Base-by-base conservation (phyloP, 176 grass and related monocot genomes). In the Paspalum vaginatum region DNA sequence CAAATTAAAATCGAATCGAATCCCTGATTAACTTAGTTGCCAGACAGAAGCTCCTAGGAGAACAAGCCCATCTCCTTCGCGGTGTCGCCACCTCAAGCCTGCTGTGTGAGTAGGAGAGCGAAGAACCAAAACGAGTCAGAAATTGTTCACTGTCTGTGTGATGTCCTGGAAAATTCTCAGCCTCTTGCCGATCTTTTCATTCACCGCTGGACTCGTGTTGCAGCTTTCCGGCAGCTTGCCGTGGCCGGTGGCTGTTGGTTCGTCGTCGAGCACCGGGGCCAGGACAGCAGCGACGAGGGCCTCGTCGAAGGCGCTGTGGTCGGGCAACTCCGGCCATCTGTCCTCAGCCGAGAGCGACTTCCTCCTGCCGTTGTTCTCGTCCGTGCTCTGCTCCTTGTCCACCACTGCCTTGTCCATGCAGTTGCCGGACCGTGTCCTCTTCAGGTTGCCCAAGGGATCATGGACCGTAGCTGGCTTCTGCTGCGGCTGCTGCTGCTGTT, bases 111-210 rank as follows among this genome's bases (percentile, higher is more conserved):
- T 65, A 74, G 59, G 66, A 77, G 81, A 47, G 11, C 4, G 79
- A 85, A 54, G 48, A 74, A 40, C 60, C 18, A 44, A 79, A 85
- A 15, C 18, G 4, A 43, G 84, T 85, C 77, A 82, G 24, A 77
- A 78, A 18, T 64, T 81, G 76, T 87, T 87, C 56, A 81, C 53
- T 27, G 84, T 88, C 83, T 80, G 79, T 24, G 96, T 91, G 68
- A 99, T 99, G 82, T 99, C 96, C 84, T 95, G 81, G 83, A 99
- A 95, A 61, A 99, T 93, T 86, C 84, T 99, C 25, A 99, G 82
- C 81, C 92, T 93, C 90, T 98, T 95, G 26, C 86, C 86, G 47
- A 85, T 84, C 87, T 85, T 89, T 74, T 99, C 90, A 75, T 85
- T 88, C 88, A 86, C 59, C 56, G 79, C 79, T 1, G 92, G 92